A percentile compares a stretch with the other conserved stretches of the same genome.
These are phyloP conservation scores for Lachancea mirantina DNA, from an alignment of 805 yeast genomes.

Conservation along the genomic window DNA sequence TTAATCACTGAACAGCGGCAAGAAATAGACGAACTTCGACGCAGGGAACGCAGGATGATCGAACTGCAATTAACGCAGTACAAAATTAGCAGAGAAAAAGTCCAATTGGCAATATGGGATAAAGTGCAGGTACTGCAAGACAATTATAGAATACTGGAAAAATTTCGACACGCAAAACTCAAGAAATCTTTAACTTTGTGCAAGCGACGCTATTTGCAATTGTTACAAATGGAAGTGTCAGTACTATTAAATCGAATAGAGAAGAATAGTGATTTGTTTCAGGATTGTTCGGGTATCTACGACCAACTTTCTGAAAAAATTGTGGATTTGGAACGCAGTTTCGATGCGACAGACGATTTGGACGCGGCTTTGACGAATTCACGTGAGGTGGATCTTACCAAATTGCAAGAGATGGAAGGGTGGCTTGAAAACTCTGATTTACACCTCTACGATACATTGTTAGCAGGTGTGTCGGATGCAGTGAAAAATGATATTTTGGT, in stretches of 20 bases:
- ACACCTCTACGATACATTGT: slow-evolving; percentile 34
- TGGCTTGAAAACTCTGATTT: slow-evolving; percentile 46
- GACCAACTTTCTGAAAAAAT: slow-evolving; percentile 39
- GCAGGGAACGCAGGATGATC: slow-evolving; percentile 42
- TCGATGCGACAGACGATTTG: slow-evolving; percentile 46
- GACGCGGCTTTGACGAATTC: slow-evolving; percentile 41
- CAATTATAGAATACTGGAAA: slow-evolving; percentile 35
- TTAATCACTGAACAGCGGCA: slow-evolving; percentile 76
- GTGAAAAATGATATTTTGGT: slow-evolving; percentile 49
- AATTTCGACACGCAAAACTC: slow-evolving; percentile 40
- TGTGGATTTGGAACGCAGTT: slow-evolving; percentile 44
- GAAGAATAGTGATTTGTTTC: slow-evolving; percentile 17
- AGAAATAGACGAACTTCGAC: slow-evolving; percentile 62
- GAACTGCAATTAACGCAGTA: slow-evolving; percentile 33
- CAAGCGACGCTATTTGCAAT: slow-evolving; percentile 36
- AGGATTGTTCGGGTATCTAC: slow-evolving; percentile 18
- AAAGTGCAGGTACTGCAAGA: slow-evolving; percentile 36
- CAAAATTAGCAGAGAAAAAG: slow-evolving; percentile 33
- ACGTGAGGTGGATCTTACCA: slow-evolving; percentile 36
- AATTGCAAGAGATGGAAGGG: slow-evolving; percentile 44
- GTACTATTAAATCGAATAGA: slow-evolving; percentile 18
- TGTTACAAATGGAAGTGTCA: slow-evolving; percentile 37
- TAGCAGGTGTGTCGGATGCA: slow-evolving; percentile 39
- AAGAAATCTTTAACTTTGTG: slow-evolving; percentile 33
- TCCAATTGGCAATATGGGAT: slow-evolving; percentile 36